phyloP scores from a whole-genome alignment of 2,329 filamentous ascomycete species.

The Fusarium brachygibbosum region DNA sequence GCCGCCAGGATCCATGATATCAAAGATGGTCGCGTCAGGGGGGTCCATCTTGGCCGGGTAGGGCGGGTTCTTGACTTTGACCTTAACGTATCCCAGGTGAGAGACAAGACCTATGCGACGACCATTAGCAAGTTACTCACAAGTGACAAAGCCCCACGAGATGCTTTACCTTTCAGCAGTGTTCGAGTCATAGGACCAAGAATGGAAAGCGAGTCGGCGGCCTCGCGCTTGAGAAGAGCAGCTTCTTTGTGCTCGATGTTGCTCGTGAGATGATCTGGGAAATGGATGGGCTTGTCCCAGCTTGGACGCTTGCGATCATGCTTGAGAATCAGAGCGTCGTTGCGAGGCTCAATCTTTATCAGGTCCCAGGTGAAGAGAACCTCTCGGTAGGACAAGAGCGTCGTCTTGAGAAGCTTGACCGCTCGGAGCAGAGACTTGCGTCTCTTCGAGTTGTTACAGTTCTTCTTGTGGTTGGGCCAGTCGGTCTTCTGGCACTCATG shows the following conservation, averaged over 20 bases:
- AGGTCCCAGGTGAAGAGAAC: constrained; percentile 12
- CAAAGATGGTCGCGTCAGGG: neutral
- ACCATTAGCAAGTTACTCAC: neutral
- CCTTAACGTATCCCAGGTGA: neutral
- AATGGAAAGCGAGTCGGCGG: neutral
- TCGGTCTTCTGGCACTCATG: constrained; percentile 26
- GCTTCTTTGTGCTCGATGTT: constrained; percentile 24
- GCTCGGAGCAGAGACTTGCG: constrained; percentile 23
- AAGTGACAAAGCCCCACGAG: too few species aligned
- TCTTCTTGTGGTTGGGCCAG: constrained; percentile 15
- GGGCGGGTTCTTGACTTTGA: constrained; percentile 11
- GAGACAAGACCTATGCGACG: constrained; percentile 3
- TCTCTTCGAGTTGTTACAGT: constrained; percentile 16
- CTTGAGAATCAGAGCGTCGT: constrained; percentile 15
- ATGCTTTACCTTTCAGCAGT: constrained; percentile 9
- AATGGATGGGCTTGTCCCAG: neutral
- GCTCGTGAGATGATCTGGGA: constrained; percentile 18
- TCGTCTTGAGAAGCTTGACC: constrained; percentile 18
- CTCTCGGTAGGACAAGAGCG: constrained; percentile 25
- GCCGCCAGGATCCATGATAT: neutral
- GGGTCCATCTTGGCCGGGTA: constrained; percentile 22
- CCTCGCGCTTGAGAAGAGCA: constrained; percentile 2
- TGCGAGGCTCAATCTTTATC: constrained; percentile 3
- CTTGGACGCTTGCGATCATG: neutral
- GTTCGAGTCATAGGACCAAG: constrained; percentile 24